A percentile compares a stretch with the other conserved stretches of the same genome.
Conservation (phyloP, 164 flowering plant genomes). For the Liquidambar formosana region DNA sequence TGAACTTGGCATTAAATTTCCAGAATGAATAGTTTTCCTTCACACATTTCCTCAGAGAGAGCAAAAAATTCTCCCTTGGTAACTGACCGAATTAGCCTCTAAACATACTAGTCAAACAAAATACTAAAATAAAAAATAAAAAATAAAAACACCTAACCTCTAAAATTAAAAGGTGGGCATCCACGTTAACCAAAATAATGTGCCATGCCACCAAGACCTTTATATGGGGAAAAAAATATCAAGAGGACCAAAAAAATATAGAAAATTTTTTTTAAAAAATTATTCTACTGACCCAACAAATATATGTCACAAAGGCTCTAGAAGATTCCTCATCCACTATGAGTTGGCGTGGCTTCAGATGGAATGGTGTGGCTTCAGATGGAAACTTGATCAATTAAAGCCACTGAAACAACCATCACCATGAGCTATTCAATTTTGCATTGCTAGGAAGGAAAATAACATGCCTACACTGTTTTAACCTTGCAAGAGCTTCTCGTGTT, state of each 20-base stretch:
- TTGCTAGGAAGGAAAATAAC: constrained; percentile 52
- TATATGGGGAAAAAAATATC: background rate
- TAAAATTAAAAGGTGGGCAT: constrained; percentile 30
- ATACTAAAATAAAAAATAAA: too few species aligned
- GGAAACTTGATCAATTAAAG: constrained; percentile 10
- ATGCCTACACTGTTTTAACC: constrained; percentile 61
- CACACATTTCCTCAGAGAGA: too few species aligned
- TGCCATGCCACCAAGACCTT: constrained; percentile 48
- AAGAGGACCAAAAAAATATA: constrained; percentile 10
- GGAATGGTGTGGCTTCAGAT: too few species aligned
- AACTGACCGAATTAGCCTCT: too few species aligned
- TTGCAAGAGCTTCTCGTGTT: constrained; percentile 64
- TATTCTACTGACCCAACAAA: constrained; percentile 59
- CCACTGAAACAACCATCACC: constrained; percentile 33
- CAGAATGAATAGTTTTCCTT: too few species aligned
- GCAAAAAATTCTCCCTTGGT: too few species aligned
- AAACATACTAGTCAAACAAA: too few species aligned
- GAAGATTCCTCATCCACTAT: constrained; percentile 42
- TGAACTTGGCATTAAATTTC: too few species aligned
- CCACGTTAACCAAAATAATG: constrained; percentile 36
- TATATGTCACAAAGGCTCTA: constrained; percentile 70
- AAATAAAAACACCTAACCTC: too few species aligned
- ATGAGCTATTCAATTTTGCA: constrained; percentile 34
- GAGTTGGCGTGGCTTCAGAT: constrained; percentile 18
- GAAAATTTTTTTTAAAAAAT: constrained; percentile 27